phyloP scores from a whole-genome alignment of 108 stramenopile species.

The Pseudonitzschia delicatissima region DNA sequence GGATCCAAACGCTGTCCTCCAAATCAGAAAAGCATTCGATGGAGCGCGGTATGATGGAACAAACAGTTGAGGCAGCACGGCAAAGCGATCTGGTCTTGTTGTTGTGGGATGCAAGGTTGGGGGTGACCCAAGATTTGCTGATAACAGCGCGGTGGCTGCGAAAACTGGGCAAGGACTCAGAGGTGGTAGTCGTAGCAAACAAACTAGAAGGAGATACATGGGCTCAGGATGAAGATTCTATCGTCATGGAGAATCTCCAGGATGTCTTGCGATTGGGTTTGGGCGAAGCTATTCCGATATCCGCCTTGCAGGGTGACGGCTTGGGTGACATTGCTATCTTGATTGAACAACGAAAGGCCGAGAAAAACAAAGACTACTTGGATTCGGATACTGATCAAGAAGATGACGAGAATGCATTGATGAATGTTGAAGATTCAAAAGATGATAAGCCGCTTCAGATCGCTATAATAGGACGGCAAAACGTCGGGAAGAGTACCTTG shows the following conservation, averaged over 20 bases:
- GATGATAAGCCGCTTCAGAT: conserved; percentile 68
- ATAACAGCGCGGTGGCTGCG: conserved; percentile 80
- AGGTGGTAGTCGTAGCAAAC: conserved; percentile 71
- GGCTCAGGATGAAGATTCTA: conserved; percentile 47
- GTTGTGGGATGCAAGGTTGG: conserved; percentile 78
- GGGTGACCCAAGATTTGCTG: conserved; percentile 60
- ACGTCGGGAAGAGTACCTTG: conserved; percentile 88
- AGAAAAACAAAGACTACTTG: conserved; percentile 45
- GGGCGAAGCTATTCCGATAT: conserved; percentile 80
- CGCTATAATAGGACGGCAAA: conserved; percentile 86
- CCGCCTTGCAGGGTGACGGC: conserved; percentile 81
- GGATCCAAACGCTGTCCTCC: conserved; percentile 44
- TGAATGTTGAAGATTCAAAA: conserved; percentile 8
- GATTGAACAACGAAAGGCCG: conserved; percentile 51
- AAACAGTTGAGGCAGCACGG: conserved; percentile 74
- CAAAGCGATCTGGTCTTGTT: conserved; percentile 71
- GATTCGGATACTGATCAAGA: conserved; percentile 29
- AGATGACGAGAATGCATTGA: not conserved
- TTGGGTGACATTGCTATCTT: conserved; percentile 76
- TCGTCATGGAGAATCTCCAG: conserved; percentile 59
- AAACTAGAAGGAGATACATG: conserved; percentile 85
- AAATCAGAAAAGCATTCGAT: conserved; percentile 31
- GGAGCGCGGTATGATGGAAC: conserved; percentile 71
- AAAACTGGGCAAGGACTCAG: conserved; percentile 40
- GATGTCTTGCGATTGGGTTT: conserved; percentile 73